Percentiles rank a stretch among this genome's conserved stretches.
Evolutionary conservation across 169 alveolate species (phyloP).

Genomic region (Perkinsus chesapeaki): DNA sequence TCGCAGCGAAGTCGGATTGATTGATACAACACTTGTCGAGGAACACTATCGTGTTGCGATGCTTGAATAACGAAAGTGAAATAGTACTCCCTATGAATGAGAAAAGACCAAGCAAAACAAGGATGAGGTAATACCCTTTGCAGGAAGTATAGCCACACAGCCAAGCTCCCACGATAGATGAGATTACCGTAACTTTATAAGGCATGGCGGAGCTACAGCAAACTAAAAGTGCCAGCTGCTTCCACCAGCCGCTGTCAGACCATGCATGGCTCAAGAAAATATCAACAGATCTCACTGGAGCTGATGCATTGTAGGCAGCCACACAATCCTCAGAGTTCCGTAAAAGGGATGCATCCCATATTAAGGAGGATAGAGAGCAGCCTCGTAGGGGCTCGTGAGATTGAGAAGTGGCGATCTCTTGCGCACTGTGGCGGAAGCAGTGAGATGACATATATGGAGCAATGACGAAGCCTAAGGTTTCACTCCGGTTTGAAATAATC

Average conservation of each 20-base stretch:
- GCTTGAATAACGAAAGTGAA: background rate
- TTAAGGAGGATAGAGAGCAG: background rate
- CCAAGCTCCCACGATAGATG: background rate
- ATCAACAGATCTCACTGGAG: background rate
- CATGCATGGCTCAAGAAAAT: background rate
- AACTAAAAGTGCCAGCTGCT: background rate
- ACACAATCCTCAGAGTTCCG: background rate
- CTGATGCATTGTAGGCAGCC: background rate
- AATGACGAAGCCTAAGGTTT: too few relatives aligned
- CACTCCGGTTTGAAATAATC: too few relatives aligned
- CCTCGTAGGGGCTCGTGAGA: too few relatives aligned
- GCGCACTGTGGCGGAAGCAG: too few relatives aligned
- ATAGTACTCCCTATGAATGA: background rate
- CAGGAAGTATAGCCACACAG: background rate
- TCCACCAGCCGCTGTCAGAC: background rate
- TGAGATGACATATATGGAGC: too few relatives aligned
- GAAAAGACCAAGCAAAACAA: background rate
- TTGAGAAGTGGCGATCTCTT: too few relatives aligned
- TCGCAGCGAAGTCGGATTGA: background rate
- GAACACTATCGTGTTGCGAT: background rate
- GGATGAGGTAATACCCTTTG: background rate
- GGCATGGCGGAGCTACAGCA: background rate
- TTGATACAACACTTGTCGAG: background rate
- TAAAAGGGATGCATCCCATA: background rate
- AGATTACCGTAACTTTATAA: background rate